Base-by-base conservation (phyloP, 805 yeast species). In the Monosporozyma servazzii region DNA sequence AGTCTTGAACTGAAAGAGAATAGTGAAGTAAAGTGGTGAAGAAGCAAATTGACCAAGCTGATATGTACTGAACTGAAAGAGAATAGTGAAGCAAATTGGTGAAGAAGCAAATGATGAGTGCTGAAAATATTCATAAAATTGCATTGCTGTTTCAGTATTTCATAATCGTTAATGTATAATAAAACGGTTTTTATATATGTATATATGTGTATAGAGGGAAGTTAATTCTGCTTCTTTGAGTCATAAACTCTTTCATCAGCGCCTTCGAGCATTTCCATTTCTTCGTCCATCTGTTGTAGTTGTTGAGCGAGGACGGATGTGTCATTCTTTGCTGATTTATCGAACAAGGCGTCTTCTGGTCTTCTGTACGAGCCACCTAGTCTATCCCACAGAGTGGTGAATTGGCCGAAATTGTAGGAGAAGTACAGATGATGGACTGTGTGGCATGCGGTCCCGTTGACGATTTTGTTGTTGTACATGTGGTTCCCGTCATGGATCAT, bases 401-500 rank as follows among this genome's bases (percentile, higher is more conserved):
- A 93, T 73, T 93, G 99, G 40, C 99, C 99, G 67, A 90, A 93
- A 75, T 93, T 93, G 73, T 93, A 93, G 76, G 91, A 91, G 81
- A 93, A 93, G 73, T 93, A 93, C 60, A 93, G 73, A 67, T 93
- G 99, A 71, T 93, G 99, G 47, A 91, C 82, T 1, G 99, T 90
- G 73, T 93, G 99, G 71, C 98, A 91, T 5, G 99, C 99, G 17
- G 98, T 90, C 62, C 99, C 99, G 70, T 93, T 93, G 58, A 93
- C 85, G 53, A 88, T 79, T 6, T 97, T 96, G 68, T 89, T 95
- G 69, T 88, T 86, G 44, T 96, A 86, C 75, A 91, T 69, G 70
- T 89, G 93, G 67, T 90, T 93, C 58, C 99, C 99, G 66, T 93
- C 99, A 71, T 93, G 99, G 65, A 93, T 93, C 93, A 91, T 86